These are phyloP conservation scores for Cardamine resedifolia DNA, from an alignment of 345 rosid genomes.

Conservation along the genomic window DNA sequence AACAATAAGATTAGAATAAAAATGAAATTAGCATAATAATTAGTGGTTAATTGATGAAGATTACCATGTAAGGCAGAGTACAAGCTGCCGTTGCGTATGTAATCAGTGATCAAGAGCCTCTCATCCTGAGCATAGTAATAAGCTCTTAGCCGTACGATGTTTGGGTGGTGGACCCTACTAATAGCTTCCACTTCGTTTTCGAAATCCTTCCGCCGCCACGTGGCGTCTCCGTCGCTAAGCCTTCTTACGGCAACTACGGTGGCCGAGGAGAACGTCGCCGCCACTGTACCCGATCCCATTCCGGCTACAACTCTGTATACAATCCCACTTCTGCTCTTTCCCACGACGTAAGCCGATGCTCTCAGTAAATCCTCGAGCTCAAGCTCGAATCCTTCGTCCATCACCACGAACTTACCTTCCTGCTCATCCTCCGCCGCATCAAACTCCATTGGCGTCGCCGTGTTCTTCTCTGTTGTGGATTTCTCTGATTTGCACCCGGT, in stretches of 20 bases:
- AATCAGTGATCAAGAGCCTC: slow-evolving; percentile 81
- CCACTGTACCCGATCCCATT: slow-evolving; percentile 52
- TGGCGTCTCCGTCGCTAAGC: slow-evolving; percentile 69
- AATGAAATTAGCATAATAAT: background rate
- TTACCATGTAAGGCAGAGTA: slow-evolving; percentile 76
- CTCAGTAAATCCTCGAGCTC: slow-evolving; percentile 88
- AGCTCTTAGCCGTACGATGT: slow-evolving; percentile 74
- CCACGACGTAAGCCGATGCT: slow-evolving; percentile 93
- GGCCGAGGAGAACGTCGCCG: slow-evolving; percentile 26
- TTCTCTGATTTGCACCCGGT: slow-evolving; percentile 38
- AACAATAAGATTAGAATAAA: background rate
- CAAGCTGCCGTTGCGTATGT: slow-evolving; percentile 73
- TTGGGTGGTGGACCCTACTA: slow-evolving; percentile 73
- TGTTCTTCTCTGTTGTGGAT: too few relatives aligned
- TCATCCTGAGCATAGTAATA: slow-evolving; percentile 84
- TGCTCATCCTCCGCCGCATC: slow-evolving; percentile 50
- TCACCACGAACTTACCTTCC: slow-evolving; percentile 60
- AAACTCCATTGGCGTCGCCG: slow-evolving; percentile 2
- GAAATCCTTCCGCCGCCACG: slow-evolving; percentile 80
- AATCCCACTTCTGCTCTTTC: slow-evolving; percentile 85
- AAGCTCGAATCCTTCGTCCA: slow-evolving; percentile 78
- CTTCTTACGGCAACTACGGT: slow-evolving; percentile 80
- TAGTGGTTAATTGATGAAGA: slow-evolving; percentile 6
- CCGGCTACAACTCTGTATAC: slow-evolving; percentile 80
- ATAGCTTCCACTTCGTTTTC: slow-evolving; percentile 79